phyloP scores from a whole-genome alignment of 345 rosid species.

The Leavenworthia alabamica region DNA sequence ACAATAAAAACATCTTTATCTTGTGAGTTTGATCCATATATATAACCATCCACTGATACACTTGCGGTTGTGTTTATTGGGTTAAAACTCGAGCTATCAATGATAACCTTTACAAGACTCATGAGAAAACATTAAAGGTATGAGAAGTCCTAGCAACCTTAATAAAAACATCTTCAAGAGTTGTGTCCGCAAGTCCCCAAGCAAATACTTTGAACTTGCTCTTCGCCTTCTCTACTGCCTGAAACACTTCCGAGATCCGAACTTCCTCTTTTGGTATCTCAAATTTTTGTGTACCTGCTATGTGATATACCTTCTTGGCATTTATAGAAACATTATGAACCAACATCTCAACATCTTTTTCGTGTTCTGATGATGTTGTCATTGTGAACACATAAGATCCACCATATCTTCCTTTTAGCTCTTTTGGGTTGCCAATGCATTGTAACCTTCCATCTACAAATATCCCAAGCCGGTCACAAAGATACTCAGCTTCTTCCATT shows the following conservation, averaged over 20 bases:
- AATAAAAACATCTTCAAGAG: slow-evolving; percentile 93
- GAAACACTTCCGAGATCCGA: slow-evolving; percentile 63
- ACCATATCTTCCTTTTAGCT: slow-evolving; percentile 80
- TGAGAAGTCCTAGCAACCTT: slow-evolving; percentile 63
- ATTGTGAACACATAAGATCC: slow-evolving; percentile 75
- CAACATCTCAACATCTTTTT: slow-evolving; percentile 60
- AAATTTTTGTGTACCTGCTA: slow-evolving; percentile 87
- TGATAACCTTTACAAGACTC: no score
- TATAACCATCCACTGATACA: no score
- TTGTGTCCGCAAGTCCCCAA: slow-evolving; percentile 92
- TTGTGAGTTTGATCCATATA: no score
- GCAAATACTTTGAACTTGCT: slow-evolving; percentile 64
- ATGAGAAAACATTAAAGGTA: slow-evolving; percentile 42
- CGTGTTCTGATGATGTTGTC: slow-evolving; percentile 53
- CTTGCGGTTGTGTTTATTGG: no score
- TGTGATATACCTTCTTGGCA: slow-evolving; percentile 68
- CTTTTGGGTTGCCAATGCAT: slow-evolving; percentile 89
- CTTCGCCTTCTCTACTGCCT: slow-evolving; percentile 76
- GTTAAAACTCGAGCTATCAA: no score
- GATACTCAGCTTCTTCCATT: slow-evolving; percentile 94
- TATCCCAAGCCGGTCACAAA: slow-evolving; percentile 83
- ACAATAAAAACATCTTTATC: no score
- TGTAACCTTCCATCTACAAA: slow-evolving; percentile 82
- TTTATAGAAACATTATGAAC: slow-evolving; percentile 50
- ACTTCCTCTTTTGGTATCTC: slow-evolving; percentile 79